phyloP scores from a whole-genome alignment of 176 grass and related monocot species.

The Coix lacrymajobi region DNA sequence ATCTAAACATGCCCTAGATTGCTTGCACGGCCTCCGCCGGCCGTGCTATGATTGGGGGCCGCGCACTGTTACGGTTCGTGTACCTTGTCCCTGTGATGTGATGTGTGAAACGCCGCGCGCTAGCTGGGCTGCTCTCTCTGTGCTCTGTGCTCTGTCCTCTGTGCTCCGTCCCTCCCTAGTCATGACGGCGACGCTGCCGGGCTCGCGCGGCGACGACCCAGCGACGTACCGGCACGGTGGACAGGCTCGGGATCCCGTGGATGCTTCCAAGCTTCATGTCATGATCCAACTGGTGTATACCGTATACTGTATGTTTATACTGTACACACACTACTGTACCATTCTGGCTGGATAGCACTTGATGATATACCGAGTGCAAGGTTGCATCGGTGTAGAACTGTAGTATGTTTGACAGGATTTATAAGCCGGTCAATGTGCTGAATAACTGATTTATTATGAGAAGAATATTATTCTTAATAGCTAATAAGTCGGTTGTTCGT shows the following conservation, averaged over 20 bases:
- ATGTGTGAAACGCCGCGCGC: neutral
- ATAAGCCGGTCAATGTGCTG: no score
- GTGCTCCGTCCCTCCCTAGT: no score
- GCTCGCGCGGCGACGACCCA: neutral
- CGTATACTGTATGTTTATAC: no score
- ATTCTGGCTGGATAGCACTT: neutral
- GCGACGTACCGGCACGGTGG: neutral
- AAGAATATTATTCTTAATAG: no score
- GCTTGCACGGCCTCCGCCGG: constrained; percentile 28
- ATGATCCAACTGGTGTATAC: neutral
- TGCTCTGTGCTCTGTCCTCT: no score
- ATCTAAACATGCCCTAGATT: no score
- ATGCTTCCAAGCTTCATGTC: neutral
- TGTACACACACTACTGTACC: no score
- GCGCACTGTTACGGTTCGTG: constrained; percentile 6
- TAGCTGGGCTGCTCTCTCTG: neutral
- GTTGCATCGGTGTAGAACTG: no score
- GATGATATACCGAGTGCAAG: neutral
- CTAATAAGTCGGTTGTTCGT: no score
- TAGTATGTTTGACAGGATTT: no score
- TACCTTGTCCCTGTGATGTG: neutral
- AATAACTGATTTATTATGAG: no score
- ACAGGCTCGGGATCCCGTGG: neutral
- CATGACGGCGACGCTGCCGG: neutral
- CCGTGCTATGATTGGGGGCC: constrained; percentile 35